Percentiles rank a stretch among this genome's conserved stretches.
Evolutionary conservation across 1,284 basidiomycete genomes (phyloP).

Genomic region (Psilocybe mexicana): DNA sequence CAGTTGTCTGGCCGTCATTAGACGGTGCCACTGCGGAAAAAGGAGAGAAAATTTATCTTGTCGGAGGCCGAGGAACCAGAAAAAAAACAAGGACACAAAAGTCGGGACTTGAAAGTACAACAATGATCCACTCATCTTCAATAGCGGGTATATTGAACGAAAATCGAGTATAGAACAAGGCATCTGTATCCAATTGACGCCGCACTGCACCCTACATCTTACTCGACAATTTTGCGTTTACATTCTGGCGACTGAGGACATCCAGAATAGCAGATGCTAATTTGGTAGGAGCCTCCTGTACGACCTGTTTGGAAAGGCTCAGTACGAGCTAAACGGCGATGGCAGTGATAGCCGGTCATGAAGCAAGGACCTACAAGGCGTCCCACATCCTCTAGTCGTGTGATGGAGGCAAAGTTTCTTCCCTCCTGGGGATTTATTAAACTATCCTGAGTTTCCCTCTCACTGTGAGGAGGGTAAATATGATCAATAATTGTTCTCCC

Average conservation of each 20-base stretch:
- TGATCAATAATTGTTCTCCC: background rate
- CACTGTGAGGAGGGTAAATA: background rate
- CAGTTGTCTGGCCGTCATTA: too few species aligned
- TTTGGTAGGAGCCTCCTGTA: conserved; percentile 18
- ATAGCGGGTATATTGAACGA: too few species aligned
- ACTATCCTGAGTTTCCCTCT: conserved; percentile 39
- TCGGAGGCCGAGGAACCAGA: too few species aligned
- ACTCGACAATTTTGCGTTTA: background rate
- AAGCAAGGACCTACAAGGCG: conserved; percentile 41
- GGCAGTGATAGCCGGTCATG: background rate
- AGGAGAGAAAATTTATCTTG: background rate
- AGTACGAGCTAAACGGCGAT: background rate
- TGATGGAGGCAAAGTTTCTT: conserved; percentile 38
- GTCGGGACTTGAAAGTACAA: too few species aligned
- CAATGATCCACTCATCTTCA: too few species aligned
- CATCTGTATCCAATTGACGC: too few species aligned
- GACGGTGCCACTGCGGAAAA: background rate
- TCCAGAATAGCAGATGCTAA: conserved; percentile 18
- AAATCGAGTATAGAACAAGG: too few species aligned
- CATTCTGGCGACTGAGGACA: background rate
- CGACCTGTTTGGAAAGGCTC: conserved; percentile 4
- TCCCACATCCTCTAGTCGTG: conserved; percentile 40
- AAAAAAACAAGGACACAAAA: too few species aligned
- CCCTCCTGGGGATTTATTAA: conserved; percentile 43
- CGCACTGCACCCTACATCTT: background rate